Conservation (phyloP, 257 asterid species). For the Fraxinus quadrangulata region DNA sequence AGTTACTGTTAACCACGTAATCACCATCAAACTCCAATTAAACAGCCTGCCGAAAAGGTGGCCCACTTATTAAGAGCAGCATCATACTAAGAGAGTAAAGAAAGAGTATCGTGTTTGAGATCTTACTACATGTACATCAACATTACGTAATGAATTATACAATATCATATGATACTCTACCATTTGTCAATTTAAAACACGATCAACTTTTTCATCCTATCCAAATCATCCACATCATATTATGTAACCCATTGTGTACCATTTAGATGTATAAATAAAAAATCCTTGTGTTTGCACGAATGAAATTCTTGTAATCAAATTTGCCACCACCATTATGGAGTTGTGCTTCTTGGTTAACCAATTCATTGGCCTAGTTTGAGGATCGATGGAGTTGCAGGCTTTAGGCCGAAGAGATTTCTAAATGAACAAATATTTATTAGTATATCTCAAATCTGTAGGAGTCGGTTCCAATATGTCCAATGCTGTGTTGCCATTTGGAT, state of each 20-base stretch:
- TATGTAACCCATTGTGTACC: too few species aligned
- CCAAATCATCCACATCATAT: too few species aligned
- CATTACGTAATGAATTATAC: too few species aligned
- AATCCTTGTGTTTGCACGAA: slow-evolving; percentile 43
- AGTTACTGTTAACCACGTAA: slow-evolving; percentile 54
- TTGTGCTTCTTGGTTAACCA: slow-evolving; percentile 40
- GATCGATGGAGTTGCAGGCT: background rate
- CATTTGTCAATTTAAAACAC: too few species aligned
- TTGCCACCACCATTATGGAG: slow-evolving; percentile 46
- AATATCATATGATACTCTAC: too few species aligned
- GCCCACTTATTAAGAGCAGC: slow-evolving; percentile 53
- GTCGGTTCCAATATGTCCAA: slow-evolving; percentile 19
- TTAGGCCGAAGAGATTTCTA: background rate
- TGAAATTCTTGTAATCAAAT: slow-evolving; percentile 35
- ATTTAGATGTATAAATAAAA: too few species aligned
- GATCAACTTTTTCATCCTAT: too few species aligned
- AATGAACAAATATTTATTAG: background rate
- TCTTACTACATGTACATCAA: too few species aligned
- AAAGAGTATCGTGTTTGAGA: too few species aligned
- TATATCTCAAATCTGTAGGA: background rate
- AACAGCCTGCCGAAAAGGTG: slow-evolving; percentile 43
- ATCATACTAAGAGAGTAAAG: slow-evolving; percentile 58
- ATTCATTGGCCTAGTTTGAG: slow-evolving; percentile 19
- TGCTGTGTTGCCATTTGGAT: slow-evolving; percentile 33
- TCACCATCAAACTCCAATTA: slow-evolving; percentile 54